Conservation (phyloP, 768 basidiomycete species). For the Russula virescens region DNA sequence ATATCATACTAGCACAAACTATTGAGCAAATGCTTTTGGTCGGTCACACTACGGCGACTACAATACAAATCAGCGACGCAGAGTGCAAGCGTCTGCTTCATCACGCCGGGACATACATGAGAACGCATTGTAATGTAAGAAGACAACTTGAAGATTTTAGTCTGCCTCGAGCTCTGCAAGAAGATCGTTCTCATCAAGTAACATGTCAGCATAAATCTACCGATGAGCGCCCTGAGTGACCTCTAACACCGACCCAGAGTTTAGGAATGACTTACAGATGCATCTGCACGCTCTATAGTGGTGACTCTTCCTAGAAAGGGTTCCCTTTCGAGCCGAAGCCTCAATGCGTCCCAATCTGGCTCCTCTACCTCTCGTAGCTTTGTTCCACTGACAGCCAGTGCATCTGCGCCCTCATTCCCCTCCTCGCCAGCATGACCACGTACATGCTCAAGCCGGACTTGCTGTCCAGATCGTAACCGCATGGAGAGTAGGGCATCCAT, state of each 20-base stretch:
- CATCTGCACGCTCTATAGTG: neutral
- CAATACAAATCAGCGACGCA: no score
- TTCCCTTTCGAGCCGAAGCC: neutral
- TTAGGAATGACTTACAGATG: conserved; percentile 1
- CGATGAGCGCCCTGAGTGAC: neutral
- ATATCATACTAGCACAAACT: no score
- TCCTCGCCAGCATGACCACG: conserved; percentile 68
- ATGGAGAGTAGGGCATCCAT: conserved; percentile 53
- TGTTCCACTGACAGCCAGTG: conserved; percentile 57
- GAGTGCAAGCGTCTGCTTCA: no score
- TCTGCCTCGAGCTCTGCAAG: conserved; percentile 9
- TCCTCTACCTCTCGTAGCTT: conserved; percentile 39
- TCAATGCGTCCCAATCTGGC: conserved; percentile 48
- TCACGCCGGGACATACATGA: no score
- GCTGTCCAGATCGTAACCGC: conserved; percentile 47
- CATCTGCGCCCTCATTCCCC: conserved; percentile 88
- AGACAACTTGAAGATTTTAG: neutral
- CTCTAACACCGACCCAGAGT: neutral
- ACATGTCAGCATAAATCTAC: conserved; percentile 17
- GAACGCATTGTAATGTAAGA: neutral
- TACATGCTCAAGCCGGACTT: conserved; percentile 62
- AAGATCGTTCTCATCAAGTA: conserved; percentile 11
- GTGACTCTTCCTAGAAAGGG: neutral
- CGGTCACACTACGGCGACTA: no score
- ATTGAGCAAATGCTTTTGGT: no score